These are phyloP conservation scores for Suillus subluteus DNA, from an alignment of 768 basidiomycete species.

Conservation along the genomic window DNA sequence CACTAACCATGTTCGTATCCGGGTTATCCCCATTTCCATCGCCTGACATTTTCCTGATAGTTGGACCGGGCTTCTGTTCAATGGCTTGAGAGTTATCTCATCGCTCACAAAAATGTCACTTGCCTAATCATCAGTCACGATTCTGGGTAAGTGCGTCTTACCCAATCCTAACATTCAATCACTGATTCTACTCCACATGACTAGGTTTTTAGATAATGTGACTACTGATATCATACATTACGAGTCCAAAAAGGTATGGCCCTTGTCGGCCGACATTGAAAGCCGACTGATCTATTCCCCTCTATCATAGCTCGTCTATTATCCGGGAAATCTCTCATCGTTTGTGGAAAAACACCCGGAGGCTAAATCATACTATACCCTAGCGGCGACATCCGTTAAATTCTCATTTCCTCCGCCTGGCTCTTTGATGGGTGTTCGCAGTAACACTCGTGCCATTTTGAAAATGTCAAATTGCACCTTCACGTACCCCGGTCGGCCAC, in stretches of 20 bases:
- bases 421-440: slow-evolving; percentile 95
- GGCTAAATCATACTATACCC: slow-evolving; percentile 95
- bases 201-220: slow-evolving; percentile 89
- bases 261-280: slow-evolving; percentile 20
- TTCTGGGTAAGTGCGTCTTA: slow-evolving; percentile 69
- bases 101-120: slow-evolving; percentile 80
- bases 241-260: slow-evolving; percentile 81
- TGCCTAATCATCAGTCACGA: slow-evolving; percentile 96
- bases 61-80: slow-evolving; percentile 82
- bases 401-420: slow-evolving; percentile 96
- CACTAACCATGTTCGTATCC: slow-evolving; percentile 79
- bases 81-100: slow-evolving; percentile 92
- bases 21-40: slow-evolving; percentile 21
- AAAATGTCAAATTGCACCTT: slow-evolving; percentile 92
- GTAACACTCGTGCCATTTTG: slow-evolving; percentile 93
- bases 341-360: slow-evolving; percentile 92
- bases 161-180: slow-evolving; percentile 8
- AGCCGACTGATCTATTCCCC: slow-evolving; percentile 19
- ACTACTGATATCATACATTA: slow-evolving; percentile 98
- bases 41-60: slow-evolving; percentile 40
- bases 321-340: slow-evolving; percentile 87
- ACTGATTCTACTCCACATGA: slow-evolving; percentile 15
- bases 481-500: slow-evolving; percentile 85
- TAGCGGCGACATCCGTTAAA: slow-evolving; percentile 91
- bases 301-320: slow-evolving; percentile 77